A percentile compares a stretch with the other conserved stretches of the same genome.
phyloP scores from a whole-genome alignment of 495 filamentous ascomycete genomes.

The Hypoxylon trugodes region DNA sequence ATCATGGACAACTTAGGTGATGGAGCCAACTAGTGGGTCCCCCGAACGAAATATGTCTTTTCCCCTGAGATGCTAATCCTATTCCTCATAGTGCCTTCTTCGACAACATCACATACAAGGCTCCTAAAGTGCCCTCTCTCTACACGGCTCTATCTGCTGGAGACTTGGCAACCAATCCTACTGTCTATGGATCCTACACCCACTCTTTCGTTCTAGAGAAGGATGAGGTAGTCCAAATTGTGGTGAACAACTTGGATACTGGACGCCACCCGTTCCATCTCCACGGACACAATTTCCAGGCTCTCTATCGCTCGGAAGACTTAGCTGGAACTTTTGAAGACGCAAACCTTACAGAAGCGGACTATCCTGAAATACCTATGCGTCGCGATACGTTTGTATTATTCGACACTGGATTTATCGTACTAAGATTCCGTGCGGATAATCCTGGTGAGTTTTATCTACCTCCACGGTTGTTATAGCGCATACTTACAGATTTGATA shows the following conservation, averaged over 20 bases:
- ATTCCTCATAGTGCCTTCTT: constrained; percentile 70
- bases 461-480: background rate
- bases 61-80: background rate
- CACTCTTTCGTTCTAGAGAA: constrained; percentile 73
- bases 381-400: constrained; percentile 66
- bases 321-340: constrained; percentile 54
- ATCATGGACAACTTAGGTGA: constrained; percentile 76
- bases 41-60: background rate
- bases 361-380: constrained; percentile 55
- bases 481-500: constrained; percentile 1
- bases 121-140: constrained; percentile 80
- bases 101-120: constrained; percentile 78
- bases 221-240: constrained; percentile 75
- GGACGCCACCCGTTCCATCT: constrained; percentile 87
- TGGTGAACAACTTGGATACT: constrained; percentile 79
- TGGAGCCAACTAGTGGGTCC: constrained; percentile 75
- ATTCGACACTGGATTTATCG: constrained; percentile 64
- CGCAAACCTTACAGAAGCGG: constrained; percentile 53
- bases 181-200: constrained; percentile 77
- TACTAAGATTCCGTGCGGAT: constrained; percentile 72
- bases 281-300: constrained; percentile 85
- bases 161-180: constrained; percentile 65
- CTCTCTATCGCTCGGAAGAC: constrained; percentile 56
- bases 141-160: constrained; percentile 77
- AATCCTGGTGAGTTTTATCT: constrained; percentile 66